Percentiles rank a stretch among this genome's conserved stretches.
Conservation (phyloP, 306 rosid species). For the Trifolium subterraneum region DNA sequence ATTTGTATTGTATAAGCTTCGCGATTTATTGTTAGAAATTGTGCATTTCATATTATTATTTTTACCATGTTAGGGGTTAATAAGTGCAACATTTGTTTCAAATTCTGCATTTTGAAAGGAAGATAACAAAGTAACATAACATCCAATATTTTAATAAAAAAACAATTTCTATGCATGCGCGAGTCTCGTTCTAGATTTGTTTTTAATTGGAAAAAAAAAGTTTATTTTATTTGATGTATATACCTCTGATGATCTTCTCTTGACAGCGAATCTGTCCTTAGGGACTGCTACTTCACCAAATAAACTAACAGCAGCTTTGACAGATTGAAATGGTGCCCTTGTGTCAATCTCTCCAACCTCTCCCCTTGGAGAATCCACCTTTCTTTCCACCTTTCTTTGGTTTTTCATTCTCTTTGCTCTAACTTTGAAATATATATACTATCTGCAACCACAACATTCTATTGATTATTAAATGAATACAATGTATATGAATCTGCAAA, state of each 20-base stretch:
- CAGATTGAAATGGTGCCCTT: conserved; percentile 92
- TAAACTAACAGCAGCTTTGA: conserved; percentile 89
- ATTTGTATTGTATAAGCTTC: neutral
- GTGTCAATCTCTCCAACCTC: conserved; percentile 95
- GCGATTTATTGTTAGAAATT: neutral
- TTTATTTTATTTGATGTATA: neutral
- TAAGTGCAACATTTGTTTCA: neutral
- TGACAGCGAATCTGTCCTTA: conserved; percentile 51
- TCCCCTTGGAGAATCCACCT: conserved; percentile 59
- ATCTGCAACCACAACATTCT: conserved; percentile 43
- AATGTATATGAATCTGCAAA: conserved; percentile 9
- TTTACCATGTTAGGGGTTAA: neutral
- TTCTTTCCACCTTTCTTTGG: conserved; percentile 26
- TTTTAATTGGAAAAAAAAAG: neutral
- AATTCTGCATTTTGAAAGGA: neutral
- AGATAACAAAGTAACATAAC: neutral
- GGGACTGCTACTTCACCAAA: conserved; percentile 80
- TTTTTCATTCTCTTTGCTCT: conserved; percentile 54
- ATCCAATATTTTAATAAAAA: neutral
- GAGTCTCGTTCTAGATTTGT: too few relatives aligned
- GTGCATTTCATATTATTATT: neutral
- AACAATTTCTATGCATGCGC: too few relatives aligned
- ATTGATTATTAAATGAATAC: conserved; percentile 6
- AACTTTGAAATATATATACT: neutral
- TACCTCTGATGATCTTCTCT: conserved; percentile 73